Percentiles rank a stretch among this genome's conserved stretches.
Evolutionary conservation across 352 stramenopile genomes (phyloP).

Genomic region (Pelagophyceae sp.): DNA sequence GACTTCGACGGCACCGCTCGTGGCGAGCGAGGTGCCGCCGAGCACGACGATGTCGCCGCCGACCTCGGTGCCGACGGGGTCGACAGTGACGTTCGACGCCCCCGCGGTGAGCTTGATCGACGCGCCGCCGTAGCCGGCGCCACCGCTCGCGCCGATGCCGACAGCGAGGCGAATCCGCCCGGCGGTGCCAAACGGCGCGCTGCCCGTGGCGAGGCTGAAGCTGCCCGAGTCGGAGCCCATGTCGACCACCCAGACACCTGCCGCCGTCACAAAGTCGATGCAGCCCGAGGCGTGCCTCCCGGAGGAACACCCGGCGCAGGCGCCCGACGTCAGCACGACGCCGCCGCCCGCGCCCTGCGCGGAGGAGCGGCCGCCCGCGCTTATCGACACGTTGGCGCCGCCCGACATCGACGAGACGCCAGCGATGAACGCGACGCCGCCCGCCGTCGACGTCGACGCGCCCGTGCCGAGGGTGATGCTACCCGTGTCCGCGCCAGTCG

Average conservation of each 20-base stretch:
- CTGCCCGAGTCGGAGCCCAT: slow-evolving; percentile 47
- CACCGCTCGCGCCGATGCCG: slow-evolving; percentile 43
- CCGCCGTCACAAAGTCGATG: no score
- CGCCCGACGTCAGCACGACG: slow-evolving; percentile 28
- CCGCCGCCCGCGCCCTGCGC: not conserved
- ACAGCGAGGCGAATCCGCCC: slow-evolving; percentile 58
- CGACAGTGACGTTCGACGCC: slow-evolving; percentile 23
- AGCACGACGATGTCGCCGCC: slow-evolving; percentile 2
- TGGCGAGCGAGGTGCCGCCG: not conserved
- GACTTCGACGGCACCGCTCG: slow-evolving; percentile 12
- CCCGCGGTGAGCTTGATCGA: no score
- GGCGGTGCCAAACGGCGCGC: slow-evolving; percentile 47
- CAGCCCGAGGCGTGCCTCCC: no score
- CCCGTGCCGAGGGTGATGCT: not conserved
- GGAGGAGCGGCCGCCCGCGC: not conserved
- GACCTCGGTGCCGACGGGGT: not conserved
- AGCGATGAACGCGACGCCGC: slow-evolving; percentile 43
- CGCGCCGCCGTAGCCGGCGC: no score
- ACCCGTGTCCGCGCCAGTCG: not conserved
- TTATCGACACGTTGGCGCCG: not conserved
- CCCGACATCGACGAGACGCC: slow-evolving; percentile 42
- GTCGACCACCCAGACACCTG: no score
- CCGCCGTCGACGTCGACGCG: slow-evolving; percentile 19
- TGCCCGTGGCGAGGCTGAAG: slow-evolving; percentile 58
- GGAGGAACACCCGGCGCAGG: no score